phyloP scores from a whole-genome alignment of 2,329 filamentous ascomycete species.

The Aspergillus amoenus region DNA sequence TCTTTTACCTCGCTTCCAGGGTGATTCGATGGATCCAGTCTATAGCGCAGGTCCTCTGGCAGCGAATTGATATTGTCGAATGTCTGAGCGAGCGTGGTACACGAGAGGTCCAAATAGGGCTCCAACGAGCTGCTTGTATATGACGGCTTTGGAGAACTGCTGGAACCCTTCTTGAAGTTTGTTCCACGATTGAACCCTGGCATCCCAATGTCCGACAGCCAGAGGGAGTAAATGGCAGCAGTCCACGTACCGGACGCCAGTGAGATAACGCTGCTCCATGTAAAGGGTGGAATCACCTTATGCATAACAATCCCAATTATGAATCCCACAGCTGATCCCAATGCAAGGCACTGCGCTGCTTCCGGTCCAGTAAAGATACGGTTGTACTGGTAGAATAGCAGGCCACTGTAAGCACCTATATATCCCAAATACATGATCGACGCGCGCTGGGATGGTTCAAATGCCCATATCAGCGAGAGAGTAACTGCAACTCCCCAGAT shows the following conservation, averaged over 20 bases:
- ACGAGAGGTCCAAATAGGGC: conserved; percentile 12
- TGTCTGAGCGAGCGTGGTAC: conserved; percentile 8
- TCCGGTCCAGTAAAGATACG: conserved; percentile 53
- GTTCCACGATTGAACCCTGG: conserved; percentile 25
- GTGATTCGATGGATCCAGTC: conserved; percentile 40
- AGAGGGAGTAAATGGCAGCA: conserved; percentile 49
- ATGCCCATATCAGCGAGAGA: conserved; percentile 52
- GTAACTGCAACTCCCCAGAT: conserved; percentile 52
- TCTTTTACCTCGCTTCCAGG: conserved; percentile 46
- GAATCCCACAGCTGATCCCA: conserved; percentile 44
- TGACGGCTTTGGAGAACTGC: not conserved
- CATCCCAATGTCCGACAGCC: conserved; percentile 48
- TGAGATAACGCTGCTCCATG: conserved; percentile 49
- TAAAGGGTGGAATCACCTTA: conserved; percentile 36
- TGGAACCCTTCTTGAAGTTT: not conserved
- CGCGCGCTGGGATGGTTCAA: conserved; percentile 43
- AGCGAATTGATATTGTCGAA: conserved; percentile 27
- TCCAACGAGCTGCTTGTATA: conserved; percentile 27
- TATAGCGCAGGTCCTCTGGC: conserved; percentile 40
- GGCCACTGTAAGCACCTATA: conserved; percentile 50
- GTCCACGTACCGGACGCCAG: conserved; percentile 52
- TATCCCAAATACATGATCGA: conserved; percentile 53
- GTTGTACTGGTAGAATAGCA: conserved; percentile 54
- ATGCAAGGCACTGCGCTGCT: conserved; percentile 28
- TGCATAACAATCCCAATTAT: conserved; percentile 47